Conservation (phyloP, 169 alveolate species). For the Plasmodium adleri region DNA sequence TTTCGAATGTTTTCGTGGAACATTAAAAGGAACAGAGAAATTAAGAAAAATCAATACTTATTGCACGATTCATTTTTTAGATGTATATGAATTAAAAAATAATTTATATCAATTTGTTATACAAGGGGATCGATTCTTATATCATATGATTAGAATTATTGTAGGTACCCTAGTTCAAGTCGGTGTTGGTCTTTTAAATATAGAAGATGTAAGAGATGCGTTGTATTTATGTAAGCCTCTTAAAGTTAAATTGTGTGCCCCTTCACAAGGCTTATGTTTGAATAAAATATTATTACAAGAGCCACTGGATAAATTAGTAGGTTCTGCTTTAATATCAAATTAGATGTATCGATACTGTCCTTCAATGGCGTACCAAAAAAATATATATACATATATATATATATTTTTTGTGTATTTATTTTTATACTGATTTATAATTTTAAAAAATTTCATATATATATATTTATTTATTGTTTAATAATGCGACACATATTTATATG, state of each 20-base stretch:
- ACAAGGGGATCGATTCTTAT: constrained; percentile 83
- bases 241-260: constrained; percentile 67
- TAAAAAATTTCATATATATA: background rate
- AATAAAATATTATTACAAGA: constrained; percentile 23
- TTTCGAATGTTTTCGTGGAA: constrained; percentile 59
- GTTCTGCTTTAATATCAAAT: constrained; percentile 16
- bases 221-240: constrained; percentile 43
- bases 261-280: constrained; percentile 64
- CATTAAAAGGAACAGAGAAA: constrained; percentile 59
- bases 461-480: background rate
- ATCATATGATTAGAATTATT: constrained; percentile 84
- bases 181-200: constrained; percentile 43
- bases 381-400: background rate
- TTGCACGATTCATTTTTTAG: constrained; percentile 50
- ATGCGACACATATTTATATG: no score
- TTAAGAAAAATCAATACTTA: constrained; percentile 27
- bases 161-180: constrained; percentile 82
- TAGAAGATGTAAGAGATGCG: constrained; percentile 47
- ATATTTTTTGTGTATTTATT: background rate
- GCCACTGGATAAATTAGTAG: background rate
- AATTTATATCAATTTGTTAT: constrained; percentile 73
- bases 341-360: background rate
- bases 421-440: background rate
- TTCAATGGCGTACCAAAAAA: background rate
- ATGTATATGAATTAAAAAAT: constrained; percentile 36